phyloP scores from a whole-genome alignment of 805 yeast genomes.

The Tetrapisispora arboricola region DNA sequence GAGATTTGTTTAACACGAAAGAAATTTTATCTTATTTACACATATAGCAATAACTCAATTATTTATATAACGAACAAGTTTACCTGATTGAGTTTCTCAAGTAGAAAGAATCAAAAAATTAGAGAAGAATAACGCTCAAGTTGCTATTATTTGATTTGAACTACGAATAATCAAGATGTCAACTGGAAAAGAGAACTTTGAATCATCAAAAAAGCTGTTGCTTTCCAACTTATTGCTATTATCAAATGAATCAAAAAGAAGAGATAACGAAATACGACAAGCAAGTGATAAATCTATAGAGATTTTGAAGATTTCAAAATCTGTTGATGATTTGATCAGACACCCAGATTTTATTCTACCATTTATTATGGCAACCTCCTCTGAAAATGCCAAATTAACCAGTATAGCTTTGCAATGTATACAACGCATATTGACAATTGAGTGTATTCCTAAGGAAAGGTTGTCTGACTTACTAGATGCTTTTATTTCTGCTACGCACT shows the following conservation, averaged over 20 bases:
- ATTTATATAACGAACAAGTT: no score
- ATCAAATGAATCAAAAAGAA: slow-evolving; percentile 59
- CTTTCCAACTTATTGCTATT: slow-evolving; percentile 49
- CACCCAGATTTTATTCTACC: slow-evolving; percentile 55
- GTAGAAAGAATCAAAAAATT: no score
- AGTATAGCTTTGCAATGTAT: slow-evolving; percentile 64
- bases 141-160: no score
- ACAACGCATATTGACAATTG: slow-evolving; percentile 46
- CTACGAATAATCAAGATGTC: background rate
- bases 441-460: slow-evolving; percentile 44
- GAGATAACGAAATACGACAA: slow-evolving; percentile 56
- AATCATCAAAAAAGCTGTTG: slow-evolving; percentile 26
- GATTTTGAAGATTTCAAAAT: slow-evolving; percentile 31
- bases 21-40: no score
- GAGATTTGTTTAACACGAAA: no score
- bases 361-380: slow-evolving; percentile 58
- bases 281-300: slow-evolving; percentile 45
- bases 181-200: slow-evolving; percentile 5
- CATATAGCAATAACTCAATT: no score
- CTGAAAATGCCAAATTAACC: slow-evolving; percentile 65
- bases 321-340: slow-evolving; percentile 30
- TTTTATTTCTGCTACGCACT: slow-evolving; percentile 59
- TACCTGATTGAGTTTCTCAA: no score
- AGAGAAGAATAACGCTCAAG: no score
- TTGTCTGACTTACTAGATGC: slow-evolving; percentile 53